These are phyloP conservation scores for Chenopodium album DNA, from an alignment of 148 eudicot genomes.

Conservation along the genomic window DNA sequence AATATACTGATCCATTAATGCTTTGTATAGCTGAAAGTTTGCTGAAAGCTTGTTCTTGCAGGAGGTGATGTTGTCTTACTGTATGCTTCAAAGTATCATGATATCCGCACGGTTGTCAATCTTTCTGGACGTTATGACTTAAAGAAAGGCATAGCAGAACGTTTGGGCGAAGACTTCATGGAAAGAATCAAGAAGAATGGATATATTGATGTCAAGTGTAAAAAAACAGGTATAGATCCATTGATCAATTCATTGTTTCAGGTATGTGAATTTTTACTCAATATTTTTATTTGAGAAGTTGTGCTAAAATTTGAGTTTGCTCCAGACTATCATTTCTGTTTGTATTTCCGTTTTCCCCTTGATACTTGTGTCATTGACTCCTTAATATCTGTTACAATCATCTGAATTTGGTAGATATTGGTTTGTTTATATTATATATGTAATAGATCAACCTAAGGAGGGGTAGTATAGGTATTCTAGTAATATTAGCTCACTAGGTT, in stretches of 20 bases:
- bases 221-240: conserved; percentile 41
- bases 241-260: not conserved
- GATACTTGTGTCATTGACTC: not conserved
- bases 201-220: conserved; percentile 56
- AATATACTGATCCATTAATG: not conserved
- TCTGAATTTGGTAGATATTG: too few relatives aligned
- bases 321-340: not conserved
- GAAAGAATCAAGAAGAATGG: conserved; percentile 69
- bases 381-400: too few relatives aligned
- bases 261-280: not conserved
- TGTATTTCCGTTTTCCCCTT: not conserved
- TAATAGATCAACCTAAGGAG: too few relatives aligned
- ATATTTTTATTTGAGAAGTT: too few relatives aligned
- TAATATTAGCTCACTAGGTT: too few relatives aligned
- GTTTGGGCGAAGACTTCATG: conserved; percentile 62
- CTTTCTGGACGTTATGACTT: conserved; percentile 78
- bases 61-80: conserved; percentile 81
- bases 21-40: not conserved
- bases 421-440: too few relatives aligned
- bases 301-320: not conserved
- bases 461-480: too few relatives aligned
- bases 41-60: conserved; percentile 33
- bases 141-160: conserved; percentile 62
- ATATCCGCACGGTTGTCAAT: conserved; percentile 61
- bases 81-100: conserved; percentile 88